A percentile compares a stretch with the other conserved stretches of the same genome.
phyloP scores from a whole-genome alignment of 306 rosid genomes.

The Ormosia semicastrata region DNA sequence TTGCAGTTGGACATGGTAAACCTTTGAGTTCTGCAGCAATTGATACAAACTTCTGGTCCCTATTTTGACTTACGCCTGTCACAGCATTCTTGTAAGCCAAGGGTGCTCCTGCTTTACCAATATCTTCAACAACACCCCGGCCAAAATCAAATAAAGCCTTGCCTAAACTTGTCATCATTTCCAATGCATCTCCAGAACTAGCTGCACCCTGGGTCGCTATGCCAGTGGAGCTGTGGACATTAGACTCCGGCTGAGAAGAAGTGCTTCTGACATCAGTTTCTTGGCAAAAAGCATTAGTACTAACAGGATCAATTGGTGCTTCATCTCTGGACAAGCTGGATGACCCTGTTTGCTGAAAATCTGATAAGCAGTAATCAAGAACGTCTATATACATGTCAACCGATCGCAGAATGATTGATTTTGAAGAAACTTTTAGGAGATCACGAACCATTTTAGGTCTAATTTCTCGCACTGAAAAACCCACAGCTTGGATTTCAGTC shows the following conservation, averaged over 20 bases:
- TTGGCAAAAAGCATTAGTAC: constrained; percentile 25
- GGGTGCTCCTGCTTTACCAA: constrained; percentile 81
- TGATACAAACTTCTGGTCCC: constrained; percentile 48
- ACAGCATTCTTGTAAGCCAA: constrained; percentile 43
- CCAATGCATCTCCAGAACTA: constrained; percentile 98
- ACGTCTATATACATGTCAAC: constrained; percentile 91
- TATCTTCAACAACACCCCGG: constrained; percentile 93
- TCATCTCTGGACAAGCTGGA: constrained; percentile 44
- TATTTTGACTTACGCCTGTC: constrained; percentile 45
- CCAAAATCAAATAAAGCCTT: constrained; percentile 93
- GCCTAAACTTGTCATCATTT: constrained; percentile 94
- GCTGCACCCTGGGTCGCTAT: constrained; percentile 52
- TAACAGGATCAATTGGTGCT: constrained; percentile 28
- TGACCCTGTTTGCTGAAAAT: constrained; percentile 51
- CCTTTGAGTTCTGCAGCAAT: constrained; percentile 85
- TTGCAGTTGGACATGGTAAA: constrained; percentile 87
- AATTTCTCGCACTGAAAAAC: constrained; percentile 73
- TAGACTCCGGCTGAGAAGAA: constrained; percentile 46
- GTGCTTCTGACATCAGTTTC: constrained; percentile 46
- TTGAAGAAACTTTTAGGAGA: constrained; percentile 67
- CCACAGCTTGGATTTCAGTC: constrained; percentile 86
- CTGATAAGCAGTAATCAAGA: constrained; percentile 94
- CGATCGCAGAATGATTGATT: constrained; percentile 65
- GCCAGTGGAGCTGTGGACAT: constrained; percentile 42
- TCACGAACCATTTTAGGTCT: constrained; percentile 96